Evolutionary conservation across 2,329 filamentous ascomycete species (phyloP), one percentile per base, ranked within the genome.

Genomic region (Aspergillus bombycis): DNA sequence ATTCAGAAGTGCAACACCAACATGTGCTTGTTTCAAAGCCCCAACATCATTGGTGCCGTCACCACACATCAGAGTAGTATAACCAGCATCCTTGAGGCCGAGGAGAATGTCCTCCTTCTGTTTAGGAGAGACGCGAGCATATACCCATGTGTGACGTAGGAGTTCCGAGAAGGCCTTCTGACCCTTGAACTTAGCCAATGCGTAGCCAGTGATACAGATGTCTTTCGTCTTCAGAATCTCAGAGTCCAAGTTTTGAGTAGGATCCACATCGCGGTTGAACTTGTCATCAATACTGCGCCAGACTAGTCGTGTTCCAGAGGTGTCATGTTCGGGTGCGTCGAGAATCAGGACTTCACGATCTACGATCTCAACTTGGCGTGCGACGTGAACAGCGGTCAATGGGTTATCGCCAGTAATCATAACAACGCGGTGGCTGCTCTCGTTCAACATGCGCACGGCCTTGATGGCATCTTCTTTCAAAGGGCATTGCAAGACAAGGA

Each of bases 361-460:
- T 19, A 99, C 93, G 77, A 99, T 99, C 77, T 99, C 95, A 30
- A 99, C 95, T 77, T 97, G 90, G 65, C 91, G 89, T 19, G 95
- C 95, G 62, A 99, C 95, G 75, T 99, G 94, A 12, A 97, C 92
- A 68, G 95, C 95, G 46, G 95, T 99, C 58, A 99, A 85, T 14
- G 95, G 94, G 77, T 99, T 99, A 78, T 99, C 95, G 75, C 95
- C 95, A 64, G 95, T 99, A 69, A 99, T 99, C 95, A 99, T 99
- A 71, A 99, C 91, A 54, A 97, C 93, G 71, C 95, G 92, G 79
- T 99, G 95, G 80, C 94, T 98, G 80, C 94, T 98, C 83, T 99
- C 95, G 75, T 97, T 99, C 71, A 99, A 86, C 93, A 98, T 97
- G 68, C 91, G 92, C 46, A 99, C 92, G 45, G 95, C 89, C 77